Conservation (phyloP, 1,139 yeast species). For the Chernovozyma aurita region DNA sequence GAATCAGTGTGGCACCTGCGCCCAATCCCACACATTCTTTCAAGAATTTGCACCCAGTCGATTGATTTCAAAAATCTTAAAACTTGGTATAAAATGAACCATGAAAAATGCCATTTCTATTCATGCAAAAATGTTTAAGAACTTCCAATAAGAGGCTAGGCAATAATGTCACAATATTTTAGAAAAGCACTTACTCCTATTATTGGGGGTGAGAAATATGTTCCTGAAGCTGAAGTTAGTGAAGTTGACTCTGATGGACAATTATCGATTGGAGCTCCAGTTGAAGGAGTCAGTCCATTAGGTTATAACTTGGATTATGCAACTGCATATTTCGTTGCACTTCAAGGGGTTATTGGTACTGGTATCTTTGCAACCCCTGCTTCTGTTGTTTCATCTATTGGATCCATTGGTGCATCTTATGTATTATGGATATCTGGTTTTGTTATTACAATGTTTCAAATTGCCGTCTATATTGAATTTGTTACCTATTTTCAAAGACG, state of each 20-base stretch:
- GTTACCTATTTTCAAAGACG: constrained; percentile 33
- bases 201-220: constrained; percentile 3
- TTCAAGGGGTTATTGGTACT: constrained; percentile 43
- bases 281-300: constrained; percentile 33
- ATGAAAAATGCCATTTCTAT: no score
- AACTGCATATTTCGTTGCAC: constrained; percentile 28
- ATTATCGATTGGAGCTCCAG: constrained; percentile 31
- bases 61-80: no score
- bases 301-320: constrained; percentile 32
- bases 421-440: constrained; percentile 39
- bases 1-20: no score
- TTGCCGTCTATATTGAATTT: constrained; percentile 34
- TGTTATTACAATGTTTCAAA: constrained; percentile 30
- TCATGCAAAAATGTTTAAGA: no score
- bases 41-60: no score
- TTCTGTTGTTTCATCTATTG: constrained; percentile 29
- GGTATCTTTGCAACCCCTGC: constrained; percentile 45
- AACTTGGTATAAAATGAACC: no score
- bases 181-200: constrained; percentile 3
- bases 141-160: no score
- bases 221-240: constrained; percentile 3
- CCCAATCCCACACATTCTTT: no score
- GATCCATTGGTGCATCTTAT: constrained; percentile 40
- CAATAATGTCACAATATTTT: constrained; percentile 2
- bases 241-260: constrained; percentile 11